Evolutionary conservation across 1,284 basidiomycete genomes (phyloP).

Genomic region (Microbotryum silenes-acaulis): DNA sequence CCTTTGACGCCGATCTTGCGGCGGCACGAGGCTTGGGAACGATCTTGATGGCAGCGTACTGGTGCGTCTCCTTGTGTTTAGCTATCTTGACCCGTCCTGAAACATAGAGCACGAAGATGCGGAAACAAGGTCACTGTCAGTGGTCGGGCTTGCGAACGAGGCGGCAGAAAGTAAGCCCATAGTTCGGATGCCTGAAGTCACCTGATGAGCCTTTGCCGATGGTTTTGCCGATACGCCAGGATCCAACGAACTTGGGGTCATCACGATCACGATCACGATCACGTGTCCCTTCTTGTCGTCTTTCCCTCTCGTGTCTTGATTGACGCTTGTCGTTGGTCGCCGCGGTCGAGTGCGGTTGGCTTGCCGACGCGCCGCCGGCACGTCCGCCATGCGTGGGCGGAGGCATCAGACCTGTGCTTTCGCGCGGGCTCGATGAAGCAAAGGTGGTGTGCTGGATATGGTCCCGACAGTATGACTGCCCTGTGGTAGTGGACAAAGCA

Average conservation of each 20-base stretch:
- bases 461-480: too few species aligned
- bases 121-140: slow-evolving; percentile 5
- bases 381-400: too few species aligned
- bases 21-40: slow-evolving; percentile 71
- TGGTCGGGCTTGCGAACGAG: background rate
- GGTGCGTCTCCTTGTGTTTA: slow-evolving; percentile 74
- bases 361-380: too few species aligned
- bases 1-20: slow-evolving; percentile 62
- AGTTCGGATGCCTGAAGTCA: slow-evolving; percentile 41
- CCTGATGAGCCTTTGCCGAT: slow-evolving; percentile 88
- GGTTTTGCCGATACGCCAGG: slow-evolving; percentile 87
- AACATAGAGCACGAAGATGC: slow-evolving; percentile 6
- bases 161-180: background rate
- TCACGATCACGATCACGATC: slow-evolving; percentile 3
- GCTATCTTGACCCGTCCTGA: slow-evolving; percentile 86
- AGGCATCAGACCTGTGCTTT: too few species aligned
- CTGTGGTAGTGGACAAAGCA: too few species aligned
- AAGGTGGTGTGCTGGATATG: too few species aligned
- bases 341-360: too few species aligned
- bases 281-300: background rate
- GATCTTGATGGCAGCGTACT: slow-evolving; percentile 94
- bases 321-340: background rate
- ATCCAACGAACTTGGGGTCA: slow-evolving; percentile 57
- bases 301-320: background rate
- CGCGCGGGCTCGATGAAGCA: too few species aligned